These are phyloP conservation scores for Salix caprea DNA, from an alignment of 345 rosid genomes.

Conservation along the genomic window DNA sequence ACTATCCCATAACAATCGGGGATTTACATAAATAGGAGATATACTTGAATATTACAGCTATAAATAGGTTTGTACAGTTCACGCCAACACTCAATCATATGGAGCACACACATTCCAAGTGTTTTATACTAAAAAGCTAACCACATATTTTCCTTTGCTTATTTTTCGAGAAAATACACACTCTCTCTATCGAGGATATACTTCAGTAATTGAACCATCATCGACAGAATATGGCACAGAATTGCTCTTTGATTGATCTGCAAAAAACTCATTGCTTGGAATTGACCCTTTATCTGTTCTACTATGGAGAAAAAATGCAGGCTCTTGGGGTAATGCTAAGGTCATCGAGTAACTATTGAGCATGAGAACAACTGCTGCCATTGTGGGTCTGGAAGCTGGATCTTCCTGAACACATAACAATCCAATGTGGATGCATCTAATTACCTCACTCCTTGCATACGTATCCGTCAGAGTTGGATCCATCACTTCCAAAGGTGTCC, in stretches of 20 bases:
- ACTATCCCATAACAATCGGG: too few species aligned
- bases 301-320: constrained; percentile 23
- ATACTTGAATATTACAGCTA: too few species aligned
- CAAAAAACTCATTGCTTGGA: background rate
- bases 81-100: too few species aligned
- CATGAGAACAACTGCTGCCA: constrained; percentile 45
- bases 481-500: constrained; percentile 38
- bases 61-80: too few species aligned
- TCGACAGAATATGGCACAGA: constrained; percentile 27
- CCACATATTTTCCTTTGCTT: background rate
- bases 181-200: constrained; percentile 31
- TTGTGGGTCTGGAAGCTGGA: constrained; percentile 41
- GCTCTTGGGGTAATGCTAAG: constrained; percentile 32
- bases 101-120: too few species aligned
- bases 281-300: background rate
- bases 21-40: too few species aligned
- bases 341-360: constrained; percentile 39
- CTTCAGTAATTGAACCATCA: constrained; percentile 31
- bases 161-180: background rate
- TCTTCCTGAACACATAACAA: constrained; percentile 64
- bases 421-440: constrained; percentile 51
- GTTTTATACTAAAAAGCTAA: background rate
- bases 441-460: constrained; percentile 37
- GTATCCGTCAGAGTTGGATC: constrained; percentile 36
- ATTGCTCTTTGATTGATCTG: constrained; percentile 16